These are phyloP conservation scores for Fusarium nisikadoi DNA, from an alignment of 2,329 filamentous ascomycete species.

Conservation along the genomic window DNA sequence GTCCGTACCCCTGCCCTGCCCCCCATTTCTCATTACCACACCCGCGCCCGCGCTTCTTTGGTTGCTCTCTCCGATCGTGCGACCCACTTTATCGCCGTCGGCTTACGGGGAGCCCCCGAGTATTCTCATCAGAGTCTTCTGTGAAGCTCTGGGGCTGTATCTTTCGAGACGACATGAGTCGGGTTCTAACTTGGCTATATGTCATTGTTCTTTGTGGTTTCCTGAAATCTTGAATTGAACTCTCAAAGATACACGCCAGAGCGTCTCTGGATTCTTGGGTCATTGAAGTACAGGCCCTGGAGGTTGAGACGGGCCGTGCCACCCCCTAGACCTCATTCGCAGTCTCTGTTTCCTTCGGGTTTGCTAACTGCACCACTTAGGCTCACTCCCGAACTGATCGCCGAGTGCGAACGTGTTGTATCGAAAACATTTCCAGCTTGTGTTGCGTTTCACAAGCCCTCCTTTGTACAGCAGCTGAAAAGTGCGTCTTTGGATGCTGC, in stretches of 20 bases:
- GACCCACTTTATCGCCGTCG: constrained; percentile 41
- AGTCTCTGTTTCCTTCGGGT: constrained; percentile 20
- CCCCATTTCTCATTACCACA: constrained; percentile 35
- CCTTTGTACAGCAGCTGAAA: constrained; percentile 70
- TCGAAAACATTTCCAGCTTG: constrained; percentile 70
- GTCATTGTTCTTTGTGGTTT: neutral
- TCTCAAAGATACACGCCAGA: neutral
- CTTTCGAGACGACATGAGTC: neutral
- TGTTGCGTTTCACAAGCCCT: constrained; percentile 71
- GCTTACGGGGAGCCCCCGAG: constrained; percentile 41
- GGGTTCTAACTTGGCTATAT: neutral
- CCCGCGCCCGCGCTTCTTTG: constrained; percentile 29
- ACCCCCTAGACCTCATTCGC: constrained; percentile 19
- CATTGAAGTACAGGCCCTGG: neutral
- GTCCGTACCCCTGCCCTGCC: neutral
- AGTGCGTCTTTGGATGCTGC: constrained; percentile 64
- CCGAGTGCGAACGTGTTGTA: constrained; percentile 70
- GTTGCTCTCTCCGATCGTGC: constrained; percentile 27
- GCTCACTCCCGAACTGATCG: constrained; percentile 66
- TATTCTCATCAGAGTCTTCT: constrained; percentile 4
- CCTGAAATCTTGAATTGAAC: neutral
- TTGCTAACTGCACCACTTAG: constrained; percentile 47
- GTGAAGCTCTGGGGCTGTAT: constrained; percentile 2
- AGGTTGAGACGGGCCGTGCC: constrained; percentile 40
- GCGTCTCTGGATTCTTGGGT: neutral